A percentile compares a stretch with the other conserved stretches of the same genome.
Conservation (phyloP, 805 yeast species). For the Kuraishia ogatae region DNA sequence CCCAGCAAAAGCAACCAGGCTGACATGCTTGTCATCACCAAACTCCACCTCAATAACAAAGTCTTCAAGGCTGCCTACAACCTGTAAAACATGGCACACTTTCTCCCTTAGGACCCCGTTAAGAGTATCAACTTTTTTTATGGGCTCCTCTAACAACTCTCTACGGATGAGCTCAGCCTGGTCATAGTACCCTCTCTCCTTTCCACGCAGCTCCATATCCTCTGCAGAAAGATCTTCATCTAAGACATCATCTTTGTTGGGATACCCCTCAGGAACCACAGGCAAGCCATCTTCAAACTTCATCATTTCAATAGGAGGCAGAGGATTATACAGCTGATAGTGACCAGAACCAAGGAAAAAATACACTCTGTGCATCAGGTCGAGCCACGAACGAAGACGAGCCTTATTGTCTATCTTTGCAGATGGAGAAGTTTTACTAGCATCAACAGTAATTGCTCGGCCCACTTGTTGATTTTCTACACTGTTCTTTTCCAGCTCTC, state of each 20-base stretch:
- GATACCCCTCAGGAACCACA: conserved; percentile 12
- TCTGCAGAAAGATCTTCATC: conserved; percentile 15
- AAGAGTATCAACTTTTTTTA: conserved; percentile 23
- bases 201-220: conserved; percentile 24
- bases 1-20: not conserved
- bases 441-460: conserved; percentile 1
- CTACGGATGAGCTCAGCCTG: conserved; percentile 56
- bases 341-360: conserved; percentile 73
- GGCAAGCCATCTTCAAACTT: conserved; percentile 12
- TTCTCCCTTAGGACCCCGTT: not conserved
- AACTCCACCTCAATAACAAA: not conserved
- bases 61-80: not conserved
- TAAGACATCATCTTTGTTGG: conserved; percentile 4
- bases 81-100: not conserved
- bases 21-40: not conserved
- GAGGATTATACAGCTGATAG: conserved; percentile 41
- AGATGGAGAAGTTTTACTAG: not conserved
- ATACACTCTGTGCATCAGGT: conserved; percentile 64
- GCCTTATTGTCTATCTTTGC: conserved; percentile 8
- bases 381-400: conserved; percentile 41
- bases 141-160: conserved; percentile 35
- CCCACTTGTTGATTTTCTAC: not conserved
- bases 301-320: conserved; percentile 21
- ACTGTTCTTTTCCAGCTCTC: conserved; percentile 4
- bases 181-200: conserved; percentile 46